Evolutionary conservation across 2,329 filamentous ascomycete genomes (phyloP).

Genomic region (Trichoderma lentiforme): DNA sequence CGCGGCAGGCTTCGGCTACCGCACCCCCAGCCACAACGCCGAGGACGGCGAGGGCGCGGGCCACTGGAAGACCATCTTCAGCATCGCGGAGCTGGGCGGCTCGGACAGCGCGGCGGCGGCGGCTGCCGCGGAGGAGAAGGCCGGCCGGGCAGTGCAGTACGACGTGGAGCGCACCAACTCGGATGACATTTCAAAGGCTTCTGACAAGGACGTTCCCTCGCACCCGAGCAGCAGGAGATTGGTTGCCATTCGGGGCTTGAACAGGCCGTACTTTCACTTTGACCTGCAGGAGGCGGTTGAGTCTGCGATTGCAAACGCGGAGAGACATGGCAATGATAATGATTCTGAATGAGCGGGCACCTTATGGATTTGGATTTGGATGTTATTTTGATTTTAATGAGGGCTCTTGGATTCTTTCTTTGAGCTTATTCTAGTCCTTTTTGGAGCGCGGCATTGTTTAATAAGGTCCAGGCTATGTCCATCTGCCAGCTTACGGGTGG

Average conservation of each 20-base stretch:
- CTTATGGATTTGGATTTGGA: background rate
- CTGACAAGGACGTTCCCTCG: constrained; percentile 29
- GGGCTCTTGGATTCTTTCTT: background rate
- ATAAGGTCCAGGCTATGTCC: background rate
- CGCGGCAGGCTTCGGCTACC: constrained; percentile 51
- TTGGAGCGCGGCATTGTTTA: background rate
- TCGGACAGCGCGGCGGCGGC: constrained; percentile 54
- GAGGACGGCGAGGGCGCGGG: constrained; percentile 25
- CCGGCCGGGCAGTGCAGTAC: constrained; percentile 22
- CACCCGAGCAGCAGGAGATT: constrained; percentile 31
- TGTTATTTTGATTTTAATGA: background rate
- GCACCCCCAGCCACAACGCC: constrained; percentile 28
- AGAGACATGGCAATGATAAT: constrained; percentile 18
- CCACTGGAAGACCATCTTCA: constrained; percentile 76
- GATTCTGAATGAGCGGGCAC: background rate
- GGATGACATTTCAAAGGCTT: constrained; percentile 23
- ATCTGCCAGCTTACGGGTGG: background rate
- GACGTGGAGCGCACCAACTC: constrained; percentile 31
- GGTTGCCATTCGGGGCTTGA: constrained; percentile 43
- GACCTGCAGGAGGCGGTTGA: constrained; percentile 49
- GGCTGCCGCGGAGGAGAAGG: constrained; percentile 62
- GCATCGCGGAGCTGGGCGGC: constrained; percentile 81
- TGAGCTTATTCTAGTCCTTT: background rate
- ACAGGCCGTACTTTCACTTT: constrained; percentile 52
- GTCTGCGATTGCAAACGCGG: constrained; percentile 39